A percentile compares a stretch with the other conserved stretches of the same genome.
phyloP scores from a whole-genome alignment of 202 grass and related monocot genomes.

The Elaeis oleifera region DNA sequence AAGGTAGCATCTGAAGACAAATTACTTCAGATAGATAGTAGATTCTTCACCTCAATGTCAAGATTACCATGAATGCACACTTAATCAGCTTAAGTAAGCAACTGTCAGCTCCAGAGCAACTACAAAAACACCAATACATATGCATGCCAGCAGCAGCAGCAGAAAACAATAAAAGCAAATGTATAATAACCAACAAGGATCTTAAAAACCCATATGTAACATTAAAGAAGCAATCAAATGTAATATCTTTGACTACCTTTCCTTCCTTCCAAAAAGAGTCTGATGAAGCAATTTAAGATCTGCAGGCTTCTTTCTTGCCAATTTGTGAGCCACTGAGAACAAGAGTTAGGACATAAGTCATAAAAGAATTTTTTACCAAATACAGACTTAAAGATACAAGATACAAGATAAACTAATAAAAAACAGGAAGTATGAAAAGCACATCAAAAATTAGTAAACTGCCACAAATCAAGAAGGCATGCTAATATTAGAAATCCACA shows the following conservation, averaged over 20 bases:
- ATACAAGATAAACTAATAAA: not conserved
- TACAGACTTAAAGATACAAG: not conserved
- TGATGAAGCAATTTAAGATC: conserved; percentile 92
- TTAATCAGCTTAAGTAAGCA: too few relatives aligned
- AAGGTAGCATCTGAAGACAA: too few relatives aligned
- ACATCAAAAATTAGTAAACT: too few relatives aligned
- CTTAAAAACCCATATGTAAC: conserved; percentile 14
- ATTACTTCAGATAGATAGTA: too few relatives aligned
- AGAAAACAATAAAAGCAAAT: not conserved
- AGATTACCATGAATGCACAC: too few relatives aligned
- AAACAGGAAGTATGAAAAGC: too few relatives aligned
- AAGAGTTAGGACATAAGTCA: not conserved
- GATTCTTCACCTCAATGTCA: too few relatives aligned
- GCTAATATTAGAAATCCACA: too few relatives aligned
- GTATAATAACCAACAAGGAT: not conserved
- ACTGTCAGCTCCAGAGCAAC: too few relatives aligned
- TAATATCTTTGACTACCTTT: conserved; percentile 45
- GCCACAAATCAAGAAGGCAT: too few relatives aligned
- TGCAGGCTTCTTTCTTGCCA: conserved; percentile 74
- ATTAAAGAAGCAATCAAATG: not conserved
- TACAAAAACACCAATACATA: too few relatives aligned
- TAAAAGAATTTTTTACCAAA: not conserved
- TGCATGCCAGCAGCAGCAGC: too few relatives aligned
- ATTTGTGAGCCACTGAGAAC: conserved; percentile 57
- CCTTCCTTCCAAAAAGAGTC: conserved; percentile 97